These are phyloP conservation scores for Coemansia sp. DNA, from an alignment of 192 early-diverging fungal species.

Conservation along the genomic window DNA sequence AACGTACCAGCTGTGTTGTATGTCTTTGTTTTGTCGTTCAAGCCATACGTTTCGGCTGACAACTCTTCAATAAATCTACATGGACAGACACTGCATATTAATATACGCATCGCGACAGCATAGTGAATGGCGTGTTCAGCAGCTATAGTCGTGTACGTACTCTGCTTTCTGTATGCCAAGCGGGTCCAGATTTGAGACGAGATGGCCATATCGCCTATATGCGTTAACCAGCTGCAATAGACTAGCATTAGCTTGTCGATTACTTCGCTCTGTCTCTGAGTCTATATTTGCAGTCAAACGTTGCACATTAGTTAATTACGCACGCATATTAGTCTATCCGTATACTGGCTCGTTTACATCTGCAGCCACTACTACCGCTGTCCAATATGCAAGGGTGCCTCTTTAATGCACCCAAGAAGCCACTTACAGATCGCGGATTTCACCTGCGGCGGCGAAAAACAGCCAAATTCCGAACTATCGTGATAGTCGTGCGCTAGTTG, in stretches of 20 bases:
- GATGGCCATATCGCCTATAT: conserved; percentile 80
- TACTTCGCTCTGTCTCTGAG: conserved; percentile 65
- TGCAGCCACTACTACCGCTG: neutral
- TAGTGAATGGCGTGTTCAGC: no score
- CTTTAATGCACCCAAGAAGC: neutral
- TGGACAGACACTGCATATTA: neutral
- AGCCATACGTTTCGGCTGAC: conserved; percentile 65
- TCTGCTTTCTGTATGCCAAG: conserved; percentile 63
- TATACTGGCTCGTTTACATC: no score
- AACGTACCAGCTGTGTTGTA: conserved; percentile 38
- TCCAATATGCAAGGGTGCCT: neutral
- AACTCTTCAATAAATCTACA: conserved; percentile 56
- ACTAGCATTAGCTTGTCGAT: conserved; percentile 79
- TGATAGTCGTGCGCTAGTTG: conserved; percentile 31
- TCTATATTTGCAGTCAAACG: conserved; percentile 11
- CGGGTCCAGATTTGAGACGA: conserved; percentile 81
- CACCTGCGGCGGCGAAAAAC: conserved; percentile 21
- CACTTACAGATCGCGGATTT: conserved; percentile 39
- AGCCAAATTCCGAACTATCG: conserved; percentile 42
- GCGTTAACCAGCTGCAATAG: conserved; percentile 79
- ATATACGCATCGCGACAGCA: neutral
- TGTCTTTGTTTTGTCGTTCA: conserved; percentile 60
- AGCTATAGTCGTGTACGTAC: conserved; percentile 16
- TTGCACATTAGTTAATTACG: neutral
- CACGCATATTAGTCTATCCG: neutral